Evolutionary conservation across 1,139 yeast genomes (phyloP).

Genomic region (Sugiyamaella neomexicana): DNA sequence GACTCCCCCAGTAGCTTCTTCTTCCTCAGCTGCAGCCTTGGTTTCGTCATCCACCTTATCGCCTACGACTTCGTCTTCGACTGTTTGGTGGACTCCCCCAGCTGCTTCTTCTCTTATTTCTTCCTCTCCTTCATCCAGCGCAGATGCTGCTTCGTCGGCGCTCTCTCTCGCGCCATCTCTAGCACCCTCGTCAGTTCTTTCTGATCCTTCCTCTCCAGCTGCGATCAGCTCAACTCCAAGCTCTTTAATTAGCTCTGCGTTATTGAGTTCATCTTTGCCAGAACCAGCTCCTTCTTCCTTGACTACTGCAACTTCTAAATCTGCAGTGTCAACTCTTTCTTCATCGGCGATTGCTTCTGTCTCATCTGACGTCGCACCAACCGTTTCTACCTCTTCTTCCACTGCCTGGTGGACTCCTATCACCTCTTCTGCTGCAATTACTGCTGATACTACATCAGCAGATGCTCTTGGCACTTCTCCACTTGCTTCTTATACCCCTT

Average conservation of each 20-base stretch:
- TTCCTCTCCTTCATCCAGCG: not conserved
- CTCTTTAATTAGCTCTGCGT: too few species aligned
- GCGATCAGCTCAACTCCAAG: not conserved
- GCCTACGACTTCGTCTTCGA: not conserved
- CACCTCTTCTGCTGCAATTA: slow-evolving; percentile 7
- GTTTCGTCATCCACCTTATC: slow-evolving; percentile 2
- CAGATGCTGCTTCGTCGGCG: not conserved
- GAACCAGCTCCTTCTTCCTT: slow-evolving; percentile 1
- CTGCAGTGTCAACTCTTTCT: not conserved
- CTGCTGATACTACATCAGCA: not conserved
- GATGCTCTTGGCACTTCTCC: not conserved
- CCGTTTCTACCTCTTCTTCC: slow-evolving; percentile 1
- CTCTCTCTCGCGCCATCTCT: not conserved
- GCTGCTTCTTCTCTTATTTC: slow-evolving; percentile 4
- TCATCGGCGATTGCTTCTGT: too few species aligned
- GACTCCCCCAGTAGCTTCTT: slow-evolving; percentile 5
- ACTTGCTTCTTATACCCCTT: slow-evolving; percentile 7
- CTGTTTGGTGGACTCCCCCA: slow-evolving; percentile 13
- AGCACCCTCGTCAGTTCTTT: too few species aligned
- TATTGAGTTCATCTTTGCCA: not conserved
- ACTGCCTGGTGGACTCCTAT: not conserved
- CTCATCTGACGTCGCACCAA: slow-evolving; percentile 1
- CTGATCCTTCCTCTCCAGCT: too few species aligned
- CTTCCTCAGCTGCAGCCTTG: not conserved
- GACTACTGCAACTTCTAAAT: slow-evolving; percentile 12